Conservation (phyloP, 2,329 filamentous ascomycete genomes). For the Thelonectria discophora region DNA sequence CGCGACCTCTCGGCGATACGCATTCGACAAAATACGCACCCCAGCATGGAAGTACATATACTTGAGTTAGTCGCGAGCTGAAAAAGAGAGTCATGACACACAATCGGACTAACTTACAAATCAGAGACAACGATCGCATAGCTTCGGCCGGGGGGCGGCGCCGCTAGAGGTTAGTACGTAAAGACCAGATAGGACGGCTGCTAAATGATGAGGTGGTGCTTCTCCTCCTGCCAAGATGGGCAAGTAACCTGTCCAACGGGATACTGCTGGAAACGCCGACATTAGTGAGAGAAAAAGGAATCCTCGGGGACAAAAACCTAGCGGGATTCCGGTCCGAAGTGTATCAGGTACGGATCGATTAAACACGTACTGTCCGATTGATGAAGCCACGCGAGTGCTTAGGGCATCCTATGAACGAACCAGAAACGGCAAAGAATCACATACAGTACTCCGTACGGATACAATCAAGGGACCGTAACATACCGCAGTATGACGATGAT, state of each 20-base stretch:
- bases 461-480: no score
- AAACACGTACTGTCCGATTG: not conserved
- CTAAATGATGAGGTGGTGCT: not conserved
- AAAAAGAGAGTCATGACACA: not conserved
- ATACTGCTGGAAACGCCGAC: not conserved
- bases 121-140: not conserved
- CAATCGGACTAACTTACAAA: not conserved
- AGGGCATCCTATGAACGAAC: no score
- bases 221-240: conserved; percentile 9
- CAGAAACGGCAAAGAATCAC: no score
- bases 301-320: not conserved
- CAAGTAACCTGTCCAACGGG: not conserved
- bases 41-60: not conserved
- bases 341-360: not conserved
- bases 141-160: no score
- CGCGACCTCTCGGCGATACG: not conserved
- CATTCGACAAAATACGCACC: no score
- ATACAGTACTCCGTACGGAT: no score
- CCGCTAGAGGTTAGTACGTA: not conserved
- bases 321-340: not conserved
- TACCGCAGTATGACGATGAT: no score
- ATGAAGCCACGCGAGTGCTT: not conserved
- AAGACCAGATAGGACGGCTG: not conserved
- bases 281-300: not conserved
- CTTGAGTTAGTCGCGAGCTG: not conserved